Conservation (phyloP, 495 filamentous ascomycete genomes). For the Aspergillus nidulans region DNA sequence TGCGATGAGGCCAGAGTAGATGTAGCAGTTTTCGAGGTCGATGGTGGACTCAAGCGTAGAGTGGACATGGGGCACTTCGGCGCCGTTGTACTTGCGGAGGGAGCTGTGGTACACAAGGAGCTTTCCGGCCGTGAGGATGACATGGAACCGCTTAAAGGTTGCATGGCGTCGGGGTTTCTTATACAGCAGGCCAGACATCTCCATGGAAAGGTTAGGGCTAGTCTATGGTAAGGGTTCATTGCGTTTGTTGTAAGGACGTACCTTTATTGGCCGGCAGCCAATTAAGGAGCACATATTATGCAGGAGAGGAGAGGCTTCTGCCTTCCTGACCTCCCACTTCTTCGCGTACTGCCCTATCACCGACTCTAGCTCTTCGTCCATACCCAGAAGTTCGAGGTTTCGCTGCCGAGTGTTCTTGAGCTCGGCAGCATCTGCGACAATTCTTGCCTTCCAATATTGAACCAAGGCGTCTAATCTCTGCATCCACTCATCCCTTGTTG, state of each 20-base stretch:
- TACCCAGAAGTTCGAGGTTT: conserved; percentile 61
- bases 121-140: conserved; percentile 60
- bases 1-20: conserved; percentile 66
- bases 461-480: conserved; percentile 53
- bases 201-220: neutral
- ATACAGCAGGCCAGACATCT: conserved; percentile 63
- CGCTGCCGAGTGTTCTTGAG: conserved; percentile 51
- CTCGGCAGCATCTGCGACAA: conserved; percentile 51
- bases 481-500: conserved; percentile 62
- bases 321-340: conserved; percentile 71
- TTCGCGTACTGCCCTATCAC: conserved; percentile 61
- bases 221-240: neutral
- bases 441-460: conserved; percentile 63
- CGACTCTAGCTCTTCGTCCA: conserved; percentile 70
- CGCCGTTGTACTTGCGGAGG: conserved; percentile 53
- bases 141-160: conserved; percentile 58
- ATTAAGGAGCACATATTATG: conserved; percentile 68
- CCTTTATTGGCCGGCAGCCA: conserved; percentile 61
- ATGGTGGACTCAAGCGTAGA: conserved; percentile 56
- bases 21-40: conserved; percentile 64
- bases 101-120: conserved; percentile 62
- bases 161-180: conserved; percentile 61
- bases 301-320: conserved; percentile 58
- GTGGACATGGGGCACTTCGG: conserved; percentile 57
- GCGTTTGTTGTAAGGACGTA: conserved; percentile 23